Base-by-base conservation (phyloP, 371 early-diverging fungal genomes). In the Sporodiniella umbellata region DNA sequence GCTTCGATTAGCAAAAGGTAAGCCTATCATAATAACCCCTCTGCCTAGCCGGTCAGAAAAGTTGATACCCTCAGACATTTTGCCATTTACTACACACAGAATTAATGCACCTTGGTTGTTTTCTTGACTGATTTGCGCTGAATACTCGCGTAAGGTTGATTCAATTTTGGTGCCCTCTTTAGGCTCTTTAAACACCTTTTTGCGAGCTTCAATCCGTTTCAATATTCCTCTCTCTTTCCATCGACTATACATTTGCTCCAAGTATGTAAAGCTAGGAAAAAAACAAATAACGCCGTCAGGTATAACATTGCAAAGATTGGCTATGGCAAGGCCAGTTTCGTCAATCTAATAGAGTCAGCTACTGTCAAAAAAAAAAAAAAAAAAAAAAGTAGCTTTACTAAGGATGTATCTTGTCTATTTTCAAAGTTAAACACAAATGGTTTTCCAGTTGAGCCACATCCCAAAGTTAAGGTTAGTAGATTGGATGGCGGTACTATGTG, bases 51-150 rank as follows among this genome's bases (percentile, higher is more conserved):
- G 79, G 55, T 95, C 94, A 4, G 90, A 85, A 47, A 96, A 97
- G 62, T 99, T 96, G 62, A 99, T 96, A 4, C 99, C 99, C 71
- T 99, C 99, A 50, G 93, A 93, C 80, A 99, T 81, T 60, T 88
- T 92, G 6, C 99, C 99, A 18, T 96, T 95, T 2, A 99, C 93
- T 1, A 99, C 99, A 50, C 92, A 89, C 39, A 99, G 72, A 39
- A 99, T 58, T 11, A 99, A 60, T 0, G 94, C 92, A 0, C 98
- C 98, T 0, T 60, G 68, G 0, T 45, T 33, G 2, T 66, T 59
- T 45, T 56, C 47, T 3, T 54, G 47, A 4, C 78, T 69, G 24
- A 81, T 80, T n/a, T 66, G 68, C 12, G 65, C 42, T 2, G 72
- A 55, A 58, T 90, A 92, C 8, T 85, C 82, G 11, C 70, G 56